A percentile compares a stretch with the other conserved stretches of the same genome.
These are phyloP conservation scores for Kuraishia piskuri DNA, from an alignment of 805 yeast species.

Conservation along the genomic window DNA sequence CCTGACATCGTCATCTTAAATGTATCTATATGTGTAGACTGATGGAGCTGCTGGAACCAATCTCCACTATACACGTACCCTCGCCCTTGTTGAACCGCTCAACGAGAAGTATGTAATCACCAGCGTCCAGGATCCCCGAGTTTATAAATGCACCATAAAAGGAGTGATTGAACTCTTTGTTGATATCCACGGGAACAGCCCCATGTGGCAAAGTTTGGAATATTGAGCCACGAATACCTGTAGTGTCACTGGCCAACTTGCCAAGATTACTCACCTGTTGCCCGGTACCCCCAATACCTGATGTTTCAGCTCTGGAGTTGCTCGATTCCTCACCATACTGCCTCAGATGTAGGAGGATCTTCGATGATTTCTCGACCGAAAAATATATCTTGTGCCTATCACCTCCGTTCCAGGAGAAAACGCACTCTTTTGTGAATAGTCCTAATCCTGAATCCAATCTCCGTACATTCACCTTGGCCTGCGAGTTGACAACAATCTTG, in stretches of 20 bases:
- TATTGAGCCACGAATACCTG: not conserved
- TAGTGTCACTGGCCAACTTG: not conserved
- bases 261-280: not conserved
- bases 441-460: not conserved
- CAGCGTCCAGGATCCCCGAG: not conserved
- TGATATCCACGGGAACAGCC: not conserved
- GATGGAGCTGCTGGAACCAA: not conserved
- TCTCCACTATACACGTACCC: not conserved
- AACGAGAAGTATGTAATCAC: not conserved
- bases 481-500: not conserved
- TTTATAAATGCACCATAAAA: not conserved
- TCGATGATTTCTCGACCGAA: not conserved
- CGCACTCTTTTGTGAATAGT: not conserved
- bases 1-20: no score
- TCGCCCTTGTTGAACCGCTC: not conserved
- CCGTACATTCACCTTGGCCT: not conserved
- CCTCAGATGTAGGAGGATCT: not conserved
- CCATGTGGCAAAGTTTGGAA: not conserved
- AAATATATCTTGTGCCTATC: not conserved
- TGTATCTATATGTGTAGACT: not conserved
- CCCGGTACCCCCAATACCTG: not conserved
- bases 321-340: not conserved
- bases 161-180: not conserved
- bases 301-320: not conserved
- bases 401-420: not conserved